These are phyloP conservation scores for Mallotus repandus DNA, from an alignment of 441 rosid genomes.

Conservation along the genomic window DNA sequence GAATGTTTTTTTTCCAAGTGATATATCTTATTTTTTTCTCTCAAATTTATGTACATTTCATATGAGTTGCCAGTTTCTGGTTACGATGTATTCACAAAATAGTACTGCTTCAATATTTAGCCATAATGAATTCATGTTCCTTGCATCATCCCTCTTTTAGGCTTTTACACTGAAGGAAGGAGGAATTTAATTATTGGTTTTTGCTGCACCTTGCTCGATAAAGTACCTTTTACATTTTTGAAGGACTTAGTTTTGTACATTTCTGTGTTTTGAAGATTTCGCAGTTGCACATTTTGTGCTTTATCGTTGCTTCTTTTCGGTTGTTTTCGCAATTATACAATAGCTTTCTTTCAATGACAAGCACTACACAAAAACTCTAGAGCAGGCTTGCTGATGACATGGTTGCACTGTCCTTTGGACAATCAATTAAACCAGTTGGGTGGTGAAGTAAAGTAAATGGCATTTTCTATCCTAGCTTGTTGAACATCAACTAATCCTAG, in stretches of 20 bases:
- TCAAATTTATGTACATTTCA: not conserved
- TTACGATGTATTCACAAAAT: not conserved
- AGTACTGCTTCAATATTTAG: not conserved
- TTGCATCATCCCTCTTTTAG: not conserved
- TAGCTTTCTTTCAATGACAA: not conserved
- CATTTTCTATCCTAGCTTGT: not conserved
- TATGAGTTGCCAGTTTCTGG: not conserved
- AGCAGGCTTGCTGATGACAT: not conserved
- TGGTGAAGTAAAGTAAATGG: not conserved
- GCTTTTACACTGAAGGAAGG: not conserved
- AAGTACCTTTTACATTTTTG: slow-evolving; percentile 6
- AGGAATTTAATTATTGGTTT: not conserved
- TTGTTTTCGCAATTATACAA: not conserved
- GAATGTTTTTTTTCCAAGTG: not conserved
- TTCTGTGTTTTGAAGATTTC: not conserved
- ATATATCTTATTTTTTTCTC: not conserved
- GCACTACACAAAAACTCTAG: not conserved
- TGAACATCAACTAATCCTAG: not conserved
- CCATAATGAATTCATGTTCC: not conserved
- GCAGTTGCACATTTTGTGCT: not conserved
- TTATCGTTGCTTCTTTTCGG: not conserved
- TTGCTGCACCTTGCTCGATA: slow-evolving; percentile 1
- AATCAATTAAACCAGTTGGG: not conserved
- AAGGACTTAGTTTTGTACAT: slow-evolving; percentile 5
- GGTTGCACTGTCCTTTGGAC: not conserved